Conservation (phyloP, 192 early-diverging fungal genomes). For the Obelidium mucronatum region DNA sequence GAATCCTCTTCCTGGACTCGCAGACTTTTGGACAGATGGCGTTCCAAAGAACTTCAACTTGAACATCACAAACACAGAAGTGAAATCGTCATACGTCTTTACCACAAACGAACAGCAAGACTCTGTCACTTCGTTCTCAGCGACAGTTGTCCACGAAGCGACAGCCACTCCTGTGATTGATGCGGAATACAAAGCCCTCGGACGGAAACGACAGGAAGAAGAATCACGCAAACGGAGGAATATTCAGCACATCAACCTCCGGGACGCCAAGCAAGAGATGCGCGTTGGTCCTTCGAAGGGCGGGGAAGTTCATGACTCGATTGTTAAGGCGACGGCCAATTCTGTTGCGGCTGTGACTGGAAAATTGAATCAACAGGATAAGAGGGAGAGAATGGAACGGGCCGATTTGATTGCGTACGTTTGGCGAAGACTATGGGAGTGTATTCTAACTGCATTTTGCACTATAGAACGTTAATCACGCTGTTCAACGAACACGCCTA, state of each 20-base stretch:
- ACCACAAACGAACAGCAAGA: constrained; percentile 64
- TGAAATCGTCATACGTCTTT: constrained; percentile 82
- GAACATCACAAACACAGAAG: constrained; percentile 69
- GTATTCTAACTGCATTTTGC: not conserved
- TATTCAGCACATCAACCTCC: not conserved
- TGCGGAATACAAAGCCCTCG: not conserved
- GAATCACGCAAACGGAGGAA: constrained; percentile 15
- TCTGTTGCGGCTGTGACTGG: not conserved
- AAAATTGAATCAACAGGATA: constrained; percentile 49
- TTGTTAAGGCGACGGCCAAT: not conserved
- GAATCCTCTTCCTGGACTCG: constrained; percentile 38
- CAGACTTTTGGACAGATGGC: constrained; percentile 57
- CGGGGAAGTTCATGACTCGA: not conserved
- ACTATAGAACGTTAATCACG: constrained; percentile 68
- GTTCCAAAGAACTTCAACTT: constrained; percentile 88
- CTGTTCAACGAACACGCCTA: constrained; percentile 82
- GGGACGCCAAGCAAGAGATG: not conserved
- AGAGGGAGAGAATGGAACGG: constrained; percentile 83
- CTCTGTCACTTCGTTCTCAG: constrained; percentile 39
- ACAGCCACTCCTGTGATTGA: constrained; percentile 29
- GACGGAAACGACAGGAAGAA: not conserved
- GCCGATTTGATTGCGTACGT: constrained; percentile 79
- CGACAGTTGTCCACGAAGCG: constrained; percentile 52
- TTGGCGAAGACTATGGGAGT: not conserved
- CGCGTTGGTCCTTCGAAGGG: constrained; percentile 2